phyloP scores from a whole-genome alignment of 352 stramenopile species.

The Phytophthora kernoviae region DNA sequence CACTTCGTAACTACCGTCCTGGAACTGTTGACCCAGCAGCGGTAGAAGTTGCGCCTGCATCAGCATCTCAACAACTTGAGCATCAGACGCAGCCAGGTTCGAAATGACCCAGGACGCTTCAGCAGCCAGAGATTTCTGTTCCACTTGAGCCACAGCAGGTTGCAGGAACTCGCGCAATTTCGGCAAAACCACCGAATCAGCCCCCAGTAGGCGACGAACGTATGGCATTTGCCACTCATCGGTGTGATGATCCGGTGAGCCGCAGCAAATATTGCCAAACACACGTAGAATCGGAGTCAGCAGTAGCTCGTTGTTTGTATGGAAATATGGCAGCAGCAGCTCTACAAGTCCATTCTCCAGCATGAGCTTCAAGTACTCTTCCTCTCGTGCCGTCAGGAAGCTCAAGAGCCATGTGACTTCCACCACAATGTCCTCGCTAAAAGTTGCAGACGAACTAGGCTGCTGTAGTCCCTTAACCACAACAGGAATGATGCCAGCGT shows the following conservation, averaged over 20 bases:
- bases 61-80: slow-evolving; percentile 56
- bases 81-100: slow-evolving; percentile 72
- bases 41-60: slow-evolving; percentile 57
- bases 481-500: slow-evolving; percentile 65
- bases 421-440: slow-evolving; percentile 61
- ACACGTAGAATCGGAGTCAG: slow-evolving; percentile 79
- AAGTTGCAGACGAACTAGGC: slow-evolving; percentile 27
- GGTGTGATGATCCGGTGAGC: slow-evolving; percentile 68
- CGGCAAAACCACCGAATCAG: slow-evolving; percentile 58
- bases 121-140: slow-evolving; percentile 46
- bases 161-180: slow-evolving; percentile 68
- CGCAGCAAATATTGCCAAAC: slow-evolving; percentile 82
- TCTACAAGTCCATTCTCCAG: slow-evolving; percentile 62
- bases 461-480: slow-evolving; percentile 45
- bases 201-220: slow-evolving; percentile 45
- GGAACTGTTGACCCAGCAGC: slow-evolving; percentile 63
- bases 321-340: slow-evolving; percentile 65
- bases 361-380: slow-evolving; percentile 68
- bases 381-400: slow-evolving; percentile 85
- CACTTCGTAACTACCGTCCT: slow-evolving; percentile 65
- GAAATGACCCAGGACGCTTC: slow-evolving; percentile 81
- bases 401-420: slow-evolving; percentile 88
- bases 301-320: slow-evolving; percentile 60
- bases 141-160: slow-evolving; percentile 13
- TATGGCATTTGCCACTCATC: slow-evolving; percentile 77